Percentiles rank a stretch among this genome's conserved stretches.
phyloP scores from a whole-genome alignment of 2,329 filamentous ascomycete species.

The Fusarium pseudoanthophilum region DNA sequence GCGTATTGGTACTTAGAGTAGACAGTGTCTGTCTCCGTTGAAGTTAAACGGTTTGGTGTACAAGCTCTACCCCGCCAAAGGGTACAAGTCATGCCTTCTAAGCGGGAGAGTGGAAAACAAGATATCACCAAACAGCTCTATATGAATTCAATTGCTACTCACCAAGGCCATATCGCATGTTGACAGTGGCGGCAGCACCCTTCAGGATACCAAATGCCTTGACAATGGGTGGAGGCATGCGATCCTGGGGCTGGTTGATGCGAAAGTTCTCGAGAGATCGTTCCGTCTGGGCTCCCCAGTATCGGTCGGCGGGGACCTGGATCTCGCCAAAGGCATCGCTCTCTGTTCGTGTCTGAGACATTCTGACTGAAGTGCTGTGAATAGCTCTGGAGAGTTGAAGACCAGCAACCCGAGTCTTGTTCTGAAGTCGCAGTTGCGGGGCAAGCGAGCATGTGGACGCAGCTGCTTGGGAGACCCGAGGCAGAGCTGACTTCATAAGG shows the following conservation, averaged over 20 bases:
- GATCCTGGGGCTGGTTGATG: slow-evolving; percentile 99
- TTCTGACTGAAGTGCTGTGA: slow-evolving; percentile 59
- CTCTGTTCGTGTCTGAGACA: slow-evolving; percentile 79
- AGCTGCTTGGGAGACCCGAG: slow-evolving; percentile 40
- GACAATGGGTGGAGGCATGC: slow-evolving; percentile 94
- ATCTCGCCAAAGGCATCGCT: slow-evolving; percentile 98
- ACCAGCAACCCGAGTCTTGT: slow-evolving; percentile 22
- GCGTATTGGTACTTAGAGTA: background rate
- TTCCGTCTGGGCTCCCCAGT: slow-evolving; percentile 99
- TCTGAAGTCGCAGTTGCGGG: slow-evolving; percentile 41
- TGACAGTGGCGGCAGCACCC: slow-evolving; percentile 94
- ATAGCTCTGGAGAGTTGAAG: slow-evolving; percentile 46
- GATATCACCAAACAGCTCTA: background rate
- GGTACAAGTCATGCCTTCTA: slow-evolving; percentile 1
- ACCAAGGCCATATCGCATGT: slow-evolving; percentile 93
- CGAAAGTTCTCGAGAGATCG: slow-evolving; percentile 97
- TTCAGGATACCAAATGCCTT: slow-evolving; percentile 97
- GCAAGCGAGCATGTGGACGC: slow-evolving; percentile 41
- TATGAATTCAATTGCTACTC: slow-evolving; percentile 43
- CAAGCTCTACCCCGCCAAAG: background rate
- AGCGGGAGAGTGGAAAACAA: background rate
- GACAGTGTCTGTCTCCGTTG: background rate
- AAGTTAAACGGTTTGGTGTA: background rate
- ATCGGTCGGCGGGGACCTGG: slow-evolving; percentile 90
- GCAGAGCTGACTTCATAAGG: slow-evolving; percentile 39